Conservation (phyloP, 495 filamentous ascomycete species). For the Podospora fimiseda region DNA sequence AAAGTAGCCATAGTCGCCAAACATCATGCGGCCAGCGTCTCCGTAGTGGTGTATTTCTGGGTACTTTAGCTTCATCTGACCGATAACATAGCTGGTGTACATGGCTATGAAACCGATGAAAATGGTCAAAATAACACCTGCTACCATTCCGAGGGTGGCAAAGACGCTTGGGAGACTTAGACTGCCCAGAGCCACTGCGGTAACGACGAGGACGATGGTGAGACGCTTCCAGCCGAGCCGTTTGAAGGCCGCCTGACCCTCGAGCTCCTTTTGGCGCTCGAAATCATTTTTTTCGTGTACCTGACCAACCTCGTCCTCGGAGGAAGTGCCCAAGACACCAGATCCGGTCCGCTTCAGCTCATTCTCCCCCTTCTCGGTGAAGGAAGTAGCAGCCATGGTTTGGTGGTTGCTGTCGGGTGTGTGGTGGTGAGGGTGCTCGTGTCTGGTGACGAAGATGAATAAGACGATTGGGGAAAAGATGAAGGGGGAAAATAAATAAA, state of each 20-base stretch:
- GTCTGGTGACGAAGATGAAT: no score
- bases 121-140: slow-evolving; percentile 51
- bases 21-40: slow-evolving; percentile 62
- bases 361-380: background rate
- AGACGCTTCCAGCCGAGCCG: slow-evolving; percentile 45
- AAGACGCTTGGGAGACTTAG: slow-evolving; percentile 60
- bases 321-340: background rate
- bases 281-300: slow-evolving; percentile 20
- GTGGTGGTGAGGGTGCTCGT: no score
- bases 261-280: slow-evolving; percentile 34
- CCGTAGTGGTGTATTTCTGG: slow-evolving; percentile 69
- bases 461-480: no score
- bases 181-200: slow-evolving; percentile 67
- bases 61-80: slow-evolving; percentile 66
- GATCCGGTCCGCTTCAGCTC: background rate
- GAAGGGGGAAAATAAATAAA: no score
- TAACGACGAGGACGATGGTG: slow-evolving; percentile 59
- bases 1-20: slow-evolving; percentile 58
- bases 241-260: slow-evolving; percentile 36
- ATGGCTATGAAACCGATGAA: slow-evolving; percentile 59
- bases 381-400: background rate
- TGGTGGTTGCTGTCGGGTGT: background rate
- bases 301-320: slow-evolving; percentile 18
- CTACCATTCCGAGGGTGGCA: slow-evolving; percentile 56
- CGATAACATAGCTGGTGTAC: slow-evolving; percentile 73